phyloP scores from a whole-genome alignment of 495 filamentous ascomycete species.

The Cudoniella acicularis region DNA sequence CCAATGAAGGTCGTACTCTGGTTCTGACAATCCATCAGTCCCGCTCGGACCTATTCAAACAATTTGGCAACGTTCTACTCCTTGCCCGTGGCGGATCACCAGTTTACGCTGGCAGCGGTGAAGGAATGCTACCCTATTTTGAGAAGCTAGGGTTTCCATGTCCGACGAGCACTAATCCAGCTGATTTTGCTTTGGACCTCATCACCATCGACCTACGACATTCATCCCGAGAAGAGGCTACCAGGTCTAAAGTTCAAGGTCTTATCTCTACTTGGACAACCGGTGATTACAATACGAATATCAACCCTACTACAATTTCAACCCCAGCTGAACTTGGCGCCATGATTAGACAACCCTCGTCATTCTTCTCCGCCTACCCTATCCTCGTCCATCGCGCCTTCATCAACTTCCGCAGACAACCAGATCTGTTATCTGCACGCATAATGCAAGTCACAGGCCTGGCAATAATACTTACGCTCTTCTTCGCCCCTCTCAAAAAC shows the following conservation, averaged over 20 bases:
- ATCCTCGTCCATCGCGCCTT: constrained; percentile 59
- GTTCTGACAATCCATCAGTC: constrained; percentile 75
- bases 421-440: constrained; percentile 58
- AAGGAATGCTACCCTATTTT: constrained; percentile 66
- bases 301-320: constrained; percentile 41
- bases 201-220: constrained; percentile 71
- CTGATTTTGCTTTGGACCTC: constrained; percentile 72
- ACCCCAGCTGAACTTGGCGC: constrained; percentile 68
- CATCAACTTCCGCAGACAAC: constrained; percentile 66
- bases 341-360: constrained; percentile 55
- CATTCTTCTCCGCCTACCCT: constrained; percentile 59
- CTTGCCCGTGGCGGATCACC: constrained; percentile 63
- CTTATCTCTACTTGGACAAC: constrained; percentile 53
- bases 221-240: constrained; percentile 52
- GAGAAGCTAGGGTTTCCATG: constrained; percentile 54
- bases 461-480: constrained; percentile 61
- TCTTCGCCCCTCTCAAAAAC: constrained; percentile 66
- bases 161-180: constrained; percentile 64
- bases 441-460: constrained; percentile 66
- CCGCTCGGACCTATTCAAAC: constrained; percentile 64
- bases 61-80: constrained; percentile 67
- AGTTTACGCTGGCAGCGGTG: constrained; percentile 61
- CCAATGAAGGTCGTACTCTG: constrained; percentile 68
- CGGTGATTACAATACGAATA: constrained; percentile 29
- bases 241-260: constrained; percentile 51